A percentile compares a stretch with the other conserved stretches of the same genome.
Evolutionary conservation across 1,284 basidiomycete species (phyloP).

Genomic region (Marasmius tenuissimus): DNA sequence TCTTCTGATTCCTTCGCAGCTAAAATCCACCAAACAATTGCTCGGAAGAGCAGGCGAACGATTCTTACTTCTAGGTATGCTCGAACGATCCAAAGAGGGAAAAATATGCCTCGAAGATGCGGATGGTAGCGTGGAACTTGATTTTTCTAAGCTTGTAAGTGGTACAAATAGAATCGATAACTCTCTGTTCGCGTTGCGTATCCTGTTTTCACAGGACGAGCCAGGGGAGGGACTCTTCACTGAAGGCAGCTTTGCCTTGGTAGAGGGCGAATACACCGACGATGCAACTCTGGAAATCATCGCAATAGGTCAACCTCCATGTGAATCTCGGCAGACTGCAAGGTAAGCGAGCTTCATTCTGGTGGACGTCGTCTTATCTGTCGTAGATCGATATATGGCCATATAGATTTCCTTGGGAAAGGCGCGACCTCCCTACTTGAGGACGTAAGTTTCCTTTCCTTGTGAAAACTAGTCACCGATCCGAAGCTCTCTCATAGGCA

Average conservation of each 20-base stretch:
- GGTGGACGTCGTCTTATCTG: slow-evolving; percentile 2
- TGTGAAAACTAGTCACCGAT: neutral
- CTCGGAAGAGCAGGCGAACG: slow-evolving; percentile 88
- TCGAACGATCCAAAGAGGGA: slow-evolving; percentile 88
- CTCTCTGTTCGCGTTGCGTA: slow-evolving; percentile 10
- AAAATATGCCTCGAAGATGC: slow-evolving; percentile 90
- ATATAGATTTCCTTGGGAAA: slow-evolving; percentile 93
- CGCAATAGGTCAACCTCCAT: slow-evolving; percentile 96
- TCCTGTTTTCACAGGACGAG: slow-evolving; percentile 58
- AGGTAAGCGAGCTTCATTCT: slow-evolving; percentile 47
- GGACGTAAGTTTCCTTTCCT: slow-evolving; percentile 62
- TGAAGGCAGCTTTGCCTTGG: slow-evolving; percentile 92
- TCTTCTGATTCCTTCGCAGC: slow-evolving; percentile 39
- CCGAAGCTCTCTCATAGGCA: slow-evolving; percentile 37
- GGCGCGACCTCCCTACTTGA: slow-evolving; percentile 91
- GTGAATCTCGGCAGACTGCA: slow-evolving; percentile 81
- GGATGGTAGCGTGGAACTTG: slow-evolving; percentile 88
- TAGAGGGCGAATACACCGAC: slow-evolving; percentile 96
- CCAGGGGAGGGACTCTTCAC: slow-evolving; percentile 97
- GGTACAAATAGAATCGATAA: neutral
- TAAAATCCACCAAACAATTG: slow-evolving; percentile 95
- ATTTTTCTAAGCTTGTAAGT: slow-evolving; percentile 85
- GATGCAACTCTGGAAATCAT: slow-evolving; percentile 87
- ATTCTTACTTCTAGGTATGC: slow-evolving; percentile 94
- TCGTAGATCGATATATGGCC: slow-evolving; percentile 83